Base-by-base conservation (phyloP, 352 stramenopile genomes). In the Peronospora destructor region DNA sequence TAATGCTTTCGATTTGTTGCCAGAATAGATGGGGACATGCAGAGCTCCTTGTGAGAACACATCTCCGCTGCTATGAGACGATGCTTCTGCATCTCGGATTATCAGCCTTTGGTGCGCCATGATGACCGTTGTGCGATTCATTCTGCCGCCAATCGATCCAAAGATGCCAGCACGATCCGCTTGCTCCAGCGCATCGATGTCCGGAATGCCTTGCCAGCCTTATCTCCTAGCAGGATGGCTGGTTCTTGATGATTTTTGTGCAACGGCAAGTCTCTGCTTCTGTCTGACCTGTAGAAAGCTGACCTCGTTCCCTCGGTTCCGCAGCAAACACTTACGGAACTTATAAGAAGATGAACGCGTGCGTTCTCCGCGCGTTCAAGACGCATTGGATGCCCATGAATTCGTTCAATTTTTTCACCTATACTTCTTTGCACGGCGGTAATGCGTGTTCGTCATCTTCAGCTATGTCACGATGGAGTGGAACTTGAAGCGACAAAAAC, bases 401-500 rank as follows among this genome's bases (percentile, higher is more conserved):
- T 7, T n/a, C 36, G 36, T 42, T 4, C 2, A 42, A 30, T 25
- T 35, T 1, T 36, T 35, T 47, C 41, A 30, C 33, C 43, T 21
- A n/a, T n/a, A n/a, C 19, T 21, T 62, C 47, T 35, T 56, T 57
- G 14, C 28, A 19, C 38, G 42, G 21, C 9, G 4, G 41, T 9
- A 19, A n/a, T 41, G 25, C 39, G 2, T 57, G 36, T 43, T 56
- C 35, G 10, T 60, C 40, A 34, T 51, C 17, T 13, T 59, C 56
- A 25, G 47, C 49, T 39, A 73, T 68, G 16, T 73, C 66, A 35
- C 64, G 70, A 23, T 76, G 72, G 25, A 76, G 26, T 5, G 77
- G 77, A 23, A 88, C 77, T 39, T 86, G 77, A 16, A 88, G 51
- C 28, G 71, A 73, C 29, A 88, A 59, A 52, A 85, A 84, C 23